Evolutionary conservation across 805 yeast species (phyloP).

Genomic region (Brettanomyces custersianus): DNA sequence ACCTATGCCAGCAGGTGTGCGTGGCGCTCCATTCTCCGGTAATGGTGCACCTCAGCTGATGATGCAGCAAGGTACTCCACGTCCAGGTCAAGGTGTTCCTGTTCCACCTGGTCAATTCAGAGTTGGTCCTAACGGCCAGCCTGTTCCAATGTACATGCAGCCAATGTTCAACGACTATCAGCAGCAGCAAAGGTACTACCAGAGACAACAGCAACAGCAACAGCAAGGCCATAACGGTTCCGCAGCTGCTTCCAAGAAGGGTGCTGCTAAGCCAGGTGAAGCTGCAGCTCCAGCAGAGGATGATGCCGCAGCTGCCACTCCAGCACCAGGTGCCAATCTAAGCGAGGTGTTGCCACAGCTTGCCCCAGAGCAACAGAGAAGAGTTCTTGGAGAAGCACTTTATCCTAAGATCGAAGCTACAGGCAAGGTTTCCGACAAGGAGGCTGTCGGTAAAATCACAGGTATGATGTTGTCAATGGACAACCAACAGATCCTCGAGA

Average conservation of each 20-base stretch:
- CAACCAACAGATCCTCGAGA: constrained; percentile 78
- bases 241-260: constrained; percentile 10
- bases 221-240: constrained; percentile 35
- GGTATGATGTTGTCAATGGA: constrained; percentile 98
- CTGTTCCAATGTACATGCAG: constrained; percentile 74
- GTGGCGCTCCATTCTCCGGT: constrained; percentile 72
- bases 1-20: constrained; percentile 43
- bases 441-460: constrained; percentile 96
- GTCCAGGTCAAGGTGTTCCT: constrained; percentile 51
- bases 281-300: constrained; percentile 20
- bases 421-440: constrained; percentile 81
- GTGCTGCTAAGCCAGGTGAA: constrained; percentile 19
- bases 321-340: constrained; percentile 26
- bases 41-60: constrained; percentile 71
- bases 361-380: constrained; percentile 91
- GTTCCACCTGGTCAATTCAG: constrained; percentile 50
- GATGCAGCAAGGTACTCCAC: constrained; percentile 55
- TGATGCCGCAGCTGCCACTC: constrained; percentile 1
- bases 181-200: constrained; percentile 34
- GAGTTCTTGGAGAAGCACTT: constrained; percentile 94
- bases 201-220: constrained; percentile 25
- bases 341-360: constrained; percentile 54
- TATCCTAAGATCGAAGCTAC: constrained; percentile 86
- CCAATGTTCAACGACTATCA: constrained; percentile 64
- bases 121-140: constrained; percentile 79